Base-by-base conservation (phyloP, 2,329 filamentous ascomycete genomes). In the Penicillium sp. region DNA sequence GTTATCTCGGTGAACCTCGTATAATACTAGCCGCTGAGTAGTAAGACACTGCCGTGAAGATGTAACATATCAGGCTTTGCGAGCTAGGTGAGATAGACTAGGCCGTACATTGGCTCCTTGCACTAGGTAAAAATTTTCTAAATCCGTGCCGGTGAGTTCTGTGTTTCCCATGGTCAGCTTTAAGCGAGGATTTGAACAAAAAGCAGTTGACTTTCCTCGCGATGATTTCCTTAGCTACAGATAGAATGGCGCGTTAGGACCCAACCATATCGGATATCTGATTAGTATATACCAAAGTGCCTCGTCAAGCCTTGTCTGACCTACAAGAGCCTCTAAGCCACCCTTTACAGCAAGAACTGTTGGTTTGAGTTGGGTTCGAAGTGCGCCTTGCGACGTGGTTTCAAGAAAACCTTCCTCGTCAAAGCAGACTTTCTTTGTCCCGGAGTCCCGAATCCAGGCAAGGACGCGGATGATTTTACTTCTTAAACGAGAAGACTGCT, bases 121-220 rank as follows among this genome's bases (percentile, higher is more conserved):
- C 6, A 11, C 40, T 50, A 40, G 47, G 44, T 47, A 56, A 43
- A 47, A 22, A 41, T 2, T 6, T 16, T 9, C 46, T 54, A 50
- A n/a, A n/a, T 50, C 37, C 31, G 31, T 41, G 27, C 39, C 43
- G 31, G 40, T 49, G 54, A 61, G 43, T 13, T 59, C 43, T 6
- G 43, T 46, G 43, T 16, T 31, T 9, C 22, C 24, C 43, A 46
- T 31, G 11, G 14, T 11, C 14, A 27, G 51, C 51, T 58, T 54
- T 37, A n/a, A 50, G 54, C 51, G 39, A 44, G 22, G 14, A 35
- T 35, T 55, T 52, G 50, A 66, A 66, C 64, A 66, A 63, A 64
- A 4, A 22, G 22, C 22, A 22, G 46, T 19, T n/a, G 14, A 19
- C 18, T 22, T 24, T 19, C 16, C 4, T 49, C 33, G 6, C 16